A percentile compares a stretch with the other conserved stretches of the same genome.
These are phyloP conservation scores for Seminavis robusta DNA, from an alignment of 108 stramenopile genomes.

Conservation along the genomic window DNA sequence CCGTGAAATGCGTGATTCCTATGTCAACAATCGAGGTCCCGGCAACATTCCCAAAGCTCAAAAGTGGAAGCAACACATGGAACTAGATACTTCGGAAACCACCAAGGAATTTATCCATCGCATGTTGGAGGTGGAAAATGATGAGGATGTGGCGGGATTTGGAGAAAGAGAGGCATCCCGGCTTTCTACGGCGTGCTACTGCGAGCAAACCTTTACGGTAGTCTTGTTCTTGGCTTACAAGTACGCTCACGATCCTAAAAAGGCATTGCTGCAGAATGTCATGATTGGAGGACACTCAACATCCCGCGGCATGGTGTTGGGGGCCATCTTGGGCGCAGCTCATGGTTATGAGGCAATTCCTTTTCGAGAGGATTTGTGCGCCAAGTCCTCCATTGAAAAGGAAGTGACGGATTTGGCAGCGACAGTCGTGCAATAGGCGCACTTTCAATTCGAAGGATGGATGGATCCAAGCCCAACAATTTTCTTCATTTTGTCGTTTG, in stretches of 20 bases:
- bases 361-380: conserved; percentile 11
- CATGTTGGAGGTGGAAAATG: conserved; percentile 11
- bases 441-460: too few relatives aligned
- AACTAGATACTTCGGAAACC: neutral
- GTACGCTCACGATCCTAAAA: conserved; percentile 14
- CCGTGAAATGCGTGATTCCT: conserved; percentile 18
- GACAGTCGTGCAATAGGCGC: too few relatives aligned
- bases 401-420: too few relatives aligned
- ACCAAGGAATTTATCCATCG: conserved; percentile 21
- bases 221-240: conserved; percentile 25
- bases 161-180: conserved; percentile 13
- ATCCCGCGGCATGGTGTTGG: conserved; percentile 19
- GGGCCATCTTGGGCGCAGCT: conserved; percentile 28
- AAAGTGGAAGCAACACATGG: conserved; percentile 34
- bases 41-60: conserved; percentile 20
- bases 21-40: conserved; percentile 13
- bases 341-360: conserved; percentile 8
- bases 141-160: conserved; percentile 16
- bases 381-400: conserved; percentile 1
- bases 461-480: too few relatives aligned
- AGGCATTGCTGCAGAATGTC: conserved; percentile 19
- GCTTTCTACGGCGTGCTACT: conserved; percentile 26
- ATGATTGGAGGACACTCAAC: conserved; percentile 26
- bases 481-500: too few relatives aligned
- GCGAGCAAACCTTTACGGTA: conserved; percentile 25